Evolutionary conservation across 1,139 yeast genomes (phyloP), one percentile per base, ranked within the genome.

Genomic region (Hyphopichia pseudoburtonii): DNA sequence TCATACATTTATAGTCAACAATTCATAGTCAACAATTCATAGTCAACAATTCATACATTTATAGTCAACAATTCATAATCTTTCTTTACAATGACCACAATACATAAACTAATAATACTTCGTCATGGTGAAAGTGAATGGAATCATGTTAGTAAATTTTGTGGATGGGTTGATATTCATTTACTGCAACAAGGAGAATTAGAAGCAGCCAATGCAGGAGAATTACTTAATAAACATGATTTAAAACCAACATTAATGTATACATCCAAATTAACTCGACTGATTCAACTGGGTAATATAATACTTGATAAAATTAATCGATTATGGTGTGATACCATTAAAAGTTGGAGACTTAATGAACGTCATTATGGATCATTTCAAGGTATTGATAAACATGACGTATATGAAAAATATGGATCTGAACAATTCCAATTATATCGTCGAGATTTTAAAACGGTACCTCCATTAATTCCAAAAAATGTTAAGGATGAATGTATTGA

Each of bases 111-210:
- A 17, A 66, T 81, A 5, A 66, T 80, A 7, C 68, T 81, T 29
- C 74, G 95, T 48, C 94, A 86, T 52, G 95, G 95, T 2, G 86
- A 85, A 51, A 80, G 87, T 15, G 77, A 79, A 52, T 78, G 86
- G 76, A 86, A 86, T 53, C 77, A 82, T 47, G 77, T 74, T 38
- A 80, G 83, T 54, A 69, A 74, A 44, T 86, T 86, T 56, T 83
- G 92, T 52, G 95, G 95, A 2, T 86, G 95, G 95, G 73, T 82
- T n/a, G 92, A 86, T 57, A 78, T 84, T 9, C 74, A 75, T 27
- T 61, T 85, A 38, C 77, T 86, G 4, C 71, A 63, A 1, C 75
- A 74, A 43, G 94, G 95, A 3, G 61, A 69, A 42, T 48, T 61
- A 9, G 92, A 85, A 53, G 94, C 94, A 1, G 52, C 52, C 8